Evolutionary conservation across 2,329 filamentous ascomycete species (phyloP), one percentile per base, ranked within the genome.

Genomic region (Aspergillus versicolor): DNA sequence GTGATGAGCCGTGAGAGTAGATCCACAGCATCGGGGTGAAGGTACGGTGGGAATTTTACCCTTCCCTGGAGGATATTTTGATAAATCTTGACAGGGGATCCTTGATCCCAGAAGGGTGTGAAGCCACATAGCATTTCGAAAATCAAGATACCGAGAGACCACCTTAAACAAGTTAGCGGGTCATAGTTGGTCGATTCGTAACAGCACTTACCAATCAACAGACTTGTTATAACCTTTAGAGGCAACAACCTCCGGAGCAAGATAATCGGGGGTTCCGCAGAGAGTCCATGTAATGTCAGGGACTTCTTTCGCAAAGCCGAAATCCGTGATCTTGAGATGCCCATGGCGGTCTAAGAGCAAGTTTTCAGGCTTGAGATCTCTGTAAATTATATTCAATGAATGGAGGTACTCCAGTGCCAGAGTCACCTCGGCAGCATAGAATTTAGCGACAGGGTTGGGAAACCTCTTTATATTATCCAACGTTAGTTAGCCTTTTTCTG

Each of bases 191-290:
- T 12, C 9, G 12, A 17, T 32, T 13, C 19, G n/a, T 8, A 40
- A 46, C 40, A 56, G 56, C 45, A 78, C 90, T 79, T 79, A 97
- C 94, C 94, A 99, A 74, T 99, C 94, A 17, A 99, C 94, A 41
- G 93, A 97, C 76, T 97, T 99, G 81, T 99, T 99, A 81, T 99
- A 99, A 52, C 94, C 94, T 78, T 97, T 97, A 75, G 93, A 97
- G 59, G 92, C 92, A n/a, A 99, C 94, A 13, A 99, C 94, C 77
- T 99, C 94, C 0, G 94, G 94, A 0, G 94, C 94, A 37, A 99
- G 85, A 73, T 99, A 99, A 76, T 99, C 94, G 6, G 94, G 94
- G 12, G 94, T 99, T 59, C 94, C 94, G 73, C 94, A 99, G 42
- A 99, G 83, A 24, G 94, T 99, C 94, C 94, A 99, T 42, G 94